Evolutionary conservation across 2,329 filamentous ascomycete genomes (phyloP), one percentile per base, ranked within the genome.

Genomic region (Colletotrichum cereale): DNA sequence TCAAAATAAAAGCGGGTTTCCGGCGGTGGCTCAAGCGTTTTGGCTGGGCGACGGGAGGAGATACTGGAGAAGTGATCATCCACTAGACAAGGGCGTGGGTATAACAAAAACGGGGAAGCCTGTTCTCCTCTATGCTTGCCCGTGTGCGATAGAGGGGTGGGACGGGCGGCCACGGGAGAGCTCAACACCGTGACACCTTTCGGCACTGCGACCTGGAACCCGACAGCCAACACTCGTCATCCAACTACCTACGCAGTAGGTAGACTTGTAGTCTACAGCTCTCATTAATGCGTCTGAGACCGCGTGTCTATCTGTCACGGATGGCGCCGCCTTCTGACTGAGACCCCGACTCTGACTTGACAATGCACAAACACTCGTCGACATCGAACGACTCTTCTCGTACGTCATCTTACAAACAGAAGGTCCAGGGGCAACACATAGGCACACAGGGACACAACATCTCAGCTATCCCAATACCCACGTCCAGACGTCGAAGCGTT

Each of bases 1-100:
- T 48, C 14, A 42, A 12, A 53, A 36, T 55, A 44, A 40, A 57
- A 57, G 67, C 56, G 55, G 62, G 42, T 14, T 42, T 52, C 24
- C 18, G 47, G n/a, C 14, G 31, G 14, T 52, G 53, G 62, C 67
- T 66, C 62, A 56, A 63, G 67, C 67, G 67, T 67, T 68, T 63
- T 71, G 68, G 65, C 68, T 71, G 68, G 68, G 55, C 44, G 65
- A 71, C 68, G 65, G 68, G 68, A 71, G 68, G 68, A 68, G 34
- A 58, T 31, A 38, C 38, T 55, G 67, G 47, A 48, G 67, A 66
- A 58, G 47, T 67, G 68, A 71, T 68, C 68, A 68, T 42, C 68
- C 68, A 58, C 64, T 68, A 68, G 65, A 62, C 58, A 71, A 36
- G 64, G 52, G 47, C 34, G 34, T 7, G 44, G 62, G 62, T 56